Evolutionary conservation across 2,329 filamentous ascomycete species (phyloP).

Genomic region (Xylaria sp.): DNA sequence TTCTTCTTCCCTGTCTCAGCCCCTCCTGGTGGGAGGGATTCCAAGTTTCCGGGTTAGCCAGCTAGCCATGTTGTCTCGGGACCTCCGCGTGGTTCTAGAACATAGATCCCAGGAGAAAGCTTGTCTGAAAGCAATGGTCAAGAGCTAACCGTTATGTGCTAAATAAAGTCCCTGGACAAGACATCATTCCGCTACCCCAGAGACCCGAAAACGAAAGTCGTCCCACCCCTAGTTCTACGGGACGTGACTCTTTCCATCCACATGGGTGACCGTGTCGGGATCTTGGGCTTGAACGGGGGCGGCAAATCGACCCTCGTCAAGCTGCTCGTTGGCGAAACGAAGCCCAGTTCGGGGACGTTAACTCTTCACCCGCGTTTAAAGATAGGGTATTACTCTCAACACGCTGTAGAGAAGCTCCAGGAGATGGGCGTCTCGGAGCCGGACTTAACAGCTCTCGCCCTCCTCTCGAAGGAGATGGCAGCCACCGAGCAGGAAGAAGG

Average conservation of each 20-base stretch:
- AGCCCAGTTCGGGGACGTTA: constrained; percentile 70
- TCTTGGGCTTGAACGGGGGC: constrained; percentile 82
- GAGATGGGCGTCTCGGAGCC: constrained; percentile 60
- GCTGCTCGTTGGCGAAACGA: constrained; percentile 70
- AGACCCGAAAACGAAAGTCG: constrained; percentile 45
- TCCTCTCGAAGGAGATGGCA: constrained; percentile 68
- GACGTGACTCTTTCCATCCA: constrained; percentile 76
- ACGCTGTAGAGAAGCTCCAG: constrained; percentile 77
- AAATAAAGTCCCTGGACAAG: constrained; percentile 69
- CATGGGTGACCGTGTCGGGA: constrained; percentile 77
- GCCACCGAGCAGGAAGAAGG: constrained; percentile 68
- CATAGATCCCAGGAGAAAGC: neutral
- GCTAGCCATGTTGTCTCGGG: neutral
- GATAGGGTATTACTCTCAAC: constrained; percentile 82
- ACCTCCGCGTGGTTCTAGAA: neutral
- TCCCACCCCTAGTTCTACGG: constrained; percentile 63
- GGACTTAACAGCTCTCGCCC: constrained; percentile 70
- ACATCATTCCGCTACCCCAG: constrained; percentile 71
- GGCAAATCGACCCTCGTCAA: constrained; percentile 85
- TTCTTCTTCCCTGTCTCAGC: neutral
- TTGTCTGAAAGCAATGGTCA: neutral
- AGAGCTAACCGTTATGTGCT: neutral
- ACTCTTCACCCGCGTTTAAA: constrained; percentile 75
- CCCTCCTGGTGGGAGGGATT: neutral
- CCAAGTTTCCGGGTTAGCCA: neutral